Conservation (phyloP, 495 filamentous ascomycete genomes). For the Cercophora samala region DNA sequence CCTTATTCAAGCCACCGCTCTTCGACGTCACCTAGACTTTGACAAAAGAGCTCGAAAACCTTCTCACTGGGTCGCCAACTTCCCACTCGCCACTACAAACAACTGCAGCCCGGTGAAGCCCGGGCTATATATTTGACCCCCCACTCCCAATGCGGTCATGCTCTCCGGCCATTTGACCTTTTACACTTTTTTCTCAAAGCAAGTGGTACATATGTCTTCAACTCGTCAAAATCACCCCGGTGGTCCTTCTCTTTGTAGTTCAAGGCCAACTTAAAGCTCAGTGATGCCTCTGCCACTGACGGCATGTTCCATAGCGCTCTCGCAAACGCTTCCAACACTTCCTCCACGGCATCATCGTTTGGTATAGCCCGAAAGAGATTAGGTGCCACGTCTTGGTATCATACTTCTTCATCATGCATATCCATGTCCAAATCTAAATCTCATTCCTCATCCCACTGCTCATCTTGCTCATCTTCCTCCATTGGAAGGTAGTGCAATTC, state of each 20-base stretch:
- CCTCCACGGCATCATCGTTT: not conserved
- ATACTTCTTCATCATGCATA: not conserved
- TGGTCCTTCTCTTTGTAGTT: not conserved
- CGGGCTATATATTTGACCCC: not conserved
- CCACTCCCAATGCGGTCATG: not conserved
- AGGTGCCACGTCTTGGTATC: not conserved
- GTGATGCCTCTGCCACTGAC: not conserved
- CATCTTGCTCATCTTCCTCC: not conserved
- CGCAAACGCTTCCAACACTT: not conserved
- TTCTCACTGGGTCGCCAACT: not conserved
- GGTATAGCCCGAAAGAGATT: not conserved
- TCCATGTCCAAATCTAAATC: no score
- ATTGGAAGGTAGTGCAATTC: not conserved
- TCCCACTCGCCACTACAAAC: not conserved
- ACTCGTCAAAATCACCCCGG: not conserved
- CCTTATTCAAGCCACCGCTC: not conserved
- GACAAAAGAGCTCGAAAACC: not conserved
- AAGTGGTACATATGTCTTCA: not conserved
- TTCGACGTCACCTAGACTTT: not conserved
- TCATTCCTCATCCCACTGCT: not conserved
- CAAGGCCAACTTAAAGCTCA: not conserved
- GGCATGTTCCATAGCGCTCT: not conserved
- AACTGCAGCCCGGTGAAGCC: not conserved
- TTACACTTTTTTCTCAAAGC: not conserved
- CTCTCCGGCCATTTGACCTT: no score